Base-by-base conservation (phyloP, 768 basidiomycete species). In the Psilocybe cubensis region DNA sequence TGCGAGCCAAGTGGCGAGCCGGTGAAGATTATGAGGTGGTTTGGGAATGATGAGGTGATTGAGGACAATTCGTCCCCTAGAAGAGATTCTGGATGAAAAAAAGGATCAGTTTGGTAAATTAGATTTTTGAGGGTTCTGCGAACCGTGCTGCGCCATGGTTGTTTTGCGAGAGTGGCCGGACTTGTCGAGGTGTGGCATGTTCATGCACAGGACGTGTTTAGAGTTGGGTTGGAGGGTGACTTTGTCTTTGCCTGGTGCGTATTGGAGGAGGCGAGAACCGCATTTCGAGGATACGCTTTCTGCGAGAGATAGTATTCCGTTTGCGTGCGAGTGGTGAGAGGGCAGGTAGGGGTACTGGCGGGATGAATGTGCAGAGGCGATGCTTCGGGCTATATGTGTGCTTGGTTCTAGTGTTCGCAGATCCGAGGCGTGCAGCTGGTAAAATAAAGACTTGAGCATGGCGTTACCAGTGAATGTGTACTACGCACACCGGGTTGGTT, bases 351-450 rank as follows among this genome's bases (percentile, higher is more conserved):
- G 85, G 29, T 85, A 79, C 69, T 91, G 86, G 21, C 85, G 73
- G 23, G 83, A 76, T 2, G 80, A 85, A 0, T 83, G 74, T 2
- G 89, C 75, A 1, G 74, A 73, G 3, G 71, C 74, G 8, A 92
- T 73, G 5, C 74, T 66, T 23, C 70, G 74, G 4, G 80, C 73
- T 18, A 92, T 72, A 58, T 74, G 84, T 1, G 78, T 75, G 27
- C 61, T 17, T 8, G 83, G 74, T 5, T 82, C 70, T 20, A 92
- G 82, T 9, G 73, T 70, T 27, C 87, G 85, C 40, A 92, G 75
- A 75, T 92, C 90, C n/a, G 89, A 86, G 23, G 88, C 86, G 63
- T 88, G 91, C 3, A 89, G 74, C 91, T 92, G 64, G n/a, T 9
- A 51, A 63, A 59, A 28, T 59, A 54, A 24, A 42, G 47, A 28